A percentile compares a stretch with the other conserved stretches of the same genome.
Conservation (phyloP, 2,329 filamentous ascomycete genomes). For the Domatiomyces catenatus region DNA sequence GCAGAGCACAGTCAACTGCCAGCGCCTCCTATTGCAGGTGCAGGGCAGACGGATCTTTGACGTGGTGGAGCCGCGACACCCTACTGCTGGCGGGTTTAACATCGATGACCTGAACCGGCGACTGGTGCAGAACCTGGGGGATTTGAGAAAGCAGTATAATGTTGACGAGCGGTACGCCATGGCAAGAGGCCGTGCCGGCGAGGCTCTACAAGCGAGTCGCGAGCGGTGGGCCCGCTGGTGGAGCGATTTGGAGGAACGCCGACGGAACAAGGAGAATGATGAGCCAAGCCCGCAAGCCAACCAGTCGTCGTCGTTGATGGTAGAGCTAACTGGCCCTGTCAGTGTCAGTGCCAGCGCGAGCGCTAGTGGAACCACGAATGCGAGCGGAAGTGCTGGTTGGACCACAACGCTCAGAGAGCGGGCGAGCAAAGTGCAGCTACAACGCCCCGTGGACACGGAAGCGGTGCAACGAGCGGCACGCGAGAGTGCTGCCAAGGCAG, state of each 20-base stretch:
- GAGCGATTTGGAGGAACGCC: constrained; percentile 70
- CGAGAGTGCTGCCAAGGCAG: constrained; percentile 40
- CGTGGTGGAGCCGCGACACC: constrained; percentile 82
- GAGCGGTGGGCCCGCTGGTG: constrained; percentile 83
- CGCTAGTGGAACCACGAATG: not conserved
- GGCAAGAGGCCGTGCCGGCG: constrained; percentile 70
- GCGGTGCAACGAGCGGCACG: constrained; percentile 40
- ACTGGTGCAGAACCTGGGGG: constrained; percentile 79
- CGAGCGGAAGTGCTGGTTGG: constrained; percentile 14
- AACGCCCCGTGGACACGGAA: constrained; percentile 32
- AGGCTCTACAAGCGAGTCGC: constrained; percentile 69
- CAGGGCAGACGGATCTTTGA: constrained; percentile 71
- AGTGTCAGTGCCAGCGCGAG: not conserved
- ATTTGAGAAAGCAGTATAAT: constrained; percentile 46
- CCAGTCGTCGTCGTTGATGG: not conserved
- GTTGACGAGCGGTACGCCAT: constrained; percentile 78
- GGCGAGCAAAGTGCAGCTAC: constrained; percentile 16
- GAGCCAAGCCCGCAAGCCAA: constrained; percentile 20
- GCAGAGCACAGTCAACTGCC: constrained; percentile 78
- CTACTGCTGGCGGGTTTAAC: constrained; percentile 78
- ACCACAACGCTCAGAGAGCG: constrained; percentile 17
- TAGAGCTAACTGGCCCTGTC: not conserved
- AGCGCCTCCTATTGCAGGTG: constrained; percentile 66
- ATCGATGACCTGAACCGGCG: constrained; percentile 90
- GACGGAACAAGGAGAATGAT: constrained; percentile 50